These are phyloP conservation scores for Roridomyces roridus DNA, from an alignment of 768 basidiomycete genomes.

Conservation along the genomic window DNA sequence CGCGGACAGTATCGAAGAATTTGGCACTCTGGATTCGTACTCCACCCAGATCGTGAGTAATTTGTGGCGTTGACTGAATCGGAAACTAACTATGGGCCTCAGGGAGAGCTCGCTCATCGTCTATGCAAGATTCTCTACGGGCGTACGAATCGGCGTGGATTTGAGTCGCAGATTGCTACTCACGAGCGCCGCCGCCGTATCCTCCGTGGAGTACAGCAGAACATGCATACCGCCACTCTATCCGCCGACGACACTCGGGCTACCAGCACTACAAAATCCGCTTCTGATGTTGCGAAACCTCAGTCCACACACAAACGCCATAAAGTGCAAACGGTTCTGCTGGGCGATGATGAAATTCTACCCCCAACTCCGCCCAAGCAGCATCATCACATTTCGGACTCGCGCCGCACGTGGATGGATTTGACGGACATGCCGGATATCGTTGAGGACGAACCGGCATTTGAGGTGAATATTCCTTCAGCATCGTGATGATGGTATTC, in stretches of 20 bases:
- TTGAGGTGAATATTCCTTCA: background rate
- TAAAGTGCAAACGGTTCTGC: no score
- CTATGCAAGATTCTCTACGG: conserved; percentile 35
- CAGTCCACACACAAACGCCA: no score
- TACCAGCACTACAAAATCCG: no score
- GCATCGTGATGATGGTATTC: no score
- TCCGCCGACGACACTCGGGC: background rate
- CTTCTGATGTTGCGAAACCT: no score
- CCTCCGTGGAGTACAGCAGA: background rate
- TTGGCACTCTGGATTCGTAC: conserved; percentile 33
- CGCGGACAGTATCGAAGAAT: conserved; percentile 1
- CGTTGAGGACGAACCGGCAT: background rate
- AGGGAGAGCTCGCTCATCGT: conserved; percentile 40
- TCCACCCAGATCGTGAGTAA: conserved; percentile 31
- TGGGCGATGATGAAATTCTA: no score
- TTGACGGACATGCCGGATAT: background rate
- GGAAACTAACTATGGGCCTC: background rate
- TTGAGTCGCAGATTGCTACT: conserved; percentile 25
- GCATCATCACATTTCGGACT: conserved; percentile 5
- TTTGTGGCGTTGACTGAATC: background rate
- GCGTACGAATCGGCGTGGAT: conserved; percentile 31
- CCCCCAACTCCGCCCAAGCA: background rate
- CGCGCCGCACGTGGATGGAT: background rate
- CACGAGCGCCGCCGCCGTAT: background rate
- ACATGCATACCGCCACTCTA: background rate